Evolutionary conservation across 2,329 filamentous ascomycete genomes (phyloP).

Genomic region (Colletotrichum viniferum): DNA sequence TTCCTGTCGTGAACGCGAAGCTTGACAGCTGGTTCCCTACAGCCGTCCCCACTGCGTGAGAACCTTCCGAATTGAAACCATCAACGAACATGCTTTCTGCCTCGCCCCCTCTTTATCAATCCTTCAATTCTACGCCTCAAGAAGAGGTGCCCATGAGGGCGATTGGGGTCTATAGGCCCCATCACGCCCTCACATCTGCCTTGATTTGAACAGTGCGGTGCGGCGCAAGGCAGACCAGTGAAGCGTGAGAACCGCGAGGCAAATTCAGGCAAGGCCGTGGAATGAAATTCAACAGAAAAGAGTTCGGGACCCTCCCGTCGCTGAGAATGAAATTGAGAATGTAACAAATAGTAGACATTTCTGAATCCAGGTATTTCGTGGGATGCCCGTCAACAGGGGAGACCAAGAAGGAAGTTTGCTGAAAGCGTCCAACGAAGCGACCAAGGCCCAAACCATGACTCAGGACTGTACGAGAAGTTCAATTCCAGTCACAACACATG

Average conservation of each 20-base stretch:
- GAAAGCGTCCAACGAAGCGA: not conserved
- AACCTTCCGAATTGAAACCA: not conserved
- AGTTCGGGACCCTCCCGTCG: not conserved
- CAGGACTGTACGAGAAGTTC: not conserved
- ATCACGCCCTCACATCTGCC: not conserved
- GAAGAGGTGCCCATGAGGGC: not conserved
- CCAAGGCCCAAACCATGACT: not conserved
- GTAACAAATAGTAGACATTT: not conserved
- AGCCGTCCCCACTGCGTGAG: not conserved
- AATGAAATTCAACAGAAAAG: not conserved
- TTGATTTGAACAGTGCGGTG: not conserved
- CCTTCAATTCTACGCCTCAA: not conserved
- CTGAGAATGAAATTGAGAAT: not conserved
- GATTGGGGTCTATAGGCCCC: not conserved
- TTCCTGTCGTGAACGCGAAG: not conserved
- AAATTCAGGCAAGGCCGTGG: not conserved
- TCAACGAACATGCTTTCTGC: not conserved
- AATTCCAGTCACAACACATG: not conserved
- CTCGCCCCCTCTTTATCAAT: not conserved
- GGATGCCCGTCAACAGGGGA: not conserved
- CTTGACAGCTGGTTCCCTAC: not conserved
- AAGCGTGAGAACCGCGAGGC: not conserved
- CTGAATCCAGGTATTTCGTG: not conserved
- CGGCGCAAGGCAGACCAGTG: too few species aligned
- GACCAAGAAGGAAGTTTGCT: not conserved